These are phyloP conservation scores for Auricularia auricula-judae DNA, from an alignment of 768 basidiomycete species.

Conservation along the genomic window DNA sequence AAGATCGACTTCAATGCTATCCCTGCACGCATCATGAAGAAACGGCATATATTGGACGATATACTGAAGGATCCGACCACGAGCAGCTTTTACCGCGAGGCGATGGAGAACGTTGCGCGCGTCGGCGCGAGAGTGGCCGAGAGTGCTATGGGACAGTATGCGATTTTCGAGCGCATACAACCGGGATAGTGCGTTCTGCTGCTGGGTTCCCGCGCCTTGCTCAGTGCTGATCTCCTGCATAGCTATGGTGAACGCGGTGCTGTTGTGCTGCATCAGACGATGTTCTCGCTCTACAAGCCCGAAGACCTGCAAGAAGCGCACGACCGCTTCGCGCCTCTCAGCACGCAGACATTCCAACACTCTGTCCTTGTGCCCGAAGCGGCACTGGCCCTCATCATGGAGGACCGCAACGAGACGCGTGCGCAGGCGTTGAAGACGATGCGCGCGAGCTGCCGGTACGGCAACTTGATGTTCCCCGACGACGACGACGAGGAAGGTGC, in stretches of 20 bases:
- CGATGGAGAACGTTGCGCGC: conserved; percentile 47
- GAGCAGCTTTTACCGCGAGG: conserved; percentile 59
- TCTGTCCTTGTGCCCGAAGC: conserved; percentile 87
- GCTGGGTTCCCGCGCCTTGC: background rate
- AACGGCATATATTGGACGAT: conserved; percentile 12
- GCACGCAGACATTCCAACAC: conserved; percentile 65
- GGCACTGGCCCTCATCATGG: conserved; percentile 68
- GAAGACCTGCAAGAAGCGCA: conserved; percentile 30
- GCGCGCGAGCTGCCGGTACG: conserved; percentile 70
- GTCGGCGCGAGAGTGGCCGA: conserved; percentile 56
- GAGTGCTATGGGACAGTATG: conserved; percentile 65
- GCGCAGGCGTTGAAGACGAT: conserved; percentile 47
- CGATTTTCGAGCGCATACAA: conserved; percentile 69
- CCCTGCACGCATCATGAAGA: conserved; percentile 35
- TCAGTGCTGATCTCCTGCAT: background rate
- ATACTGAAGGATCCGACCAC: conserved; percentile 13
- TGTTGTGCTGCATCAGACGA: conserved; percentile 65
- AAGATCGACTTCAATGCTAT: conserved; percentile 53
- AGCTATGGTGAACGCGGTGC: conserved; percentile 86
- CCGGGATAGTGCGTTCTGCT: conserved; percentile 72
- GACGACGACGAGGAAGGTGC: conserved; percentile 29
- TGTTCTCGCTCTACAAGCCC: conserved; percentile 67
- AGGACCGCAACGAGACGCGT: conserved; percentile 44
- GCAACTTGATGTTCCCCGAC: conserved; percentile 76
- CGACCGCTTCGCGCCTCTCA: conserved; percentile 47